Evolutionary conservation across 345 rosid species (phyloP).

Genomic region (Sisymbrium altissimum): DNA sequence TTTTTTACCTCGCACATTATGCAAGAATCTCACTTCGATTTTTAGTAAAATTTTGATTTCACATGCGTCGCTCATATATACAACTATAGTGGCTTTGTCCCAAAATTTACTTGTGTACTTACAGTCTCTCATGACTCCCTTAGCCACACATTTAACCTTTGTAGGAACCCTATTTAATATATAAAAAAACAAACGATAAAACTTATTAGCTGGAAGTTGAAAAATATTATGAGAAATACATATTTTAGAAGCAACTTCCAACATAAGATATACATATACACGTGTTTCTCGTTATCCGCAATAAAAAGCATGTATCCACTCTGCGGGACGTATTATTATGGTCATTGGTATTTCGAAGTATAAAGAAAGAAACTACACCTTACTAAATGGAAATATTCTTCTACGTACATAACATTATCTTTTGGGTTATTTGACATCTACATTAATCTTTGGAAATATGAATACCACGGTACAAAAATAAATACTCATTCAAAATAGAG

Average conservation of each 20-base stretch:
- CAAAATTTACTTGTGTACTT: not conserved
- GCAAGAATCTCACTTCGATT: not conserved
- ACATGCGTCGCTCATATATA: not conserved
- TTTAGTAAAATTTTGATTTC: not conserved
- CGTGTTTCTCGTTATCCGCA: conserved; percentile 21
- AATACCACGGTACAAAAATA: not conserved
- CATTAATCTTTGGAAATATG: not conserved
- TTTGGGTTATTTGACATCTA: not conserved
- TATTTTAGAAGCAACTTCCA: not conserved
- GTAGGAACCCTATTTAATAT: not conserved
- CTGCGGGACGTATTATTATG: not conserved
- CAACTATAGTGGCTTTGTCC: not conserved
- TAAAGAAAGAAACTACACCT: not conserved
- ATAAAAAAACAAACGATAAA: not conserved
- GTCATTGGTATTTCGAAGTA: not conserved
- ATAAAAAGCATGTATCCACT: not conserved
- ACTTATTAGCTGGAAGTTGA: not conserved
- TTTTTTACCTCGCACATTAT: not conserved
- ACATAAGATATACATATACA: conserved; percentile 1
- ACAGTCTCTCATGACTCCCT: not conserved
- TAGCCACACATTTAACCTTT: not conserved
- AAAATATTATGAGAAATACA: not conserved
- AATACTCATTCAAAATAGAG: too few species aligned
- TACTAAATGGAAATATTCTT: not conserved
- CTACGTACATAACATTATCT: not conserved